A percentile compares a stretch with the other conserved stretches of the same genome.
These are phyloP conservation scores for Spergularia bocconei DNA, from an alignment of 148 eudicot species.

Conservation along the genomic window DNA sequence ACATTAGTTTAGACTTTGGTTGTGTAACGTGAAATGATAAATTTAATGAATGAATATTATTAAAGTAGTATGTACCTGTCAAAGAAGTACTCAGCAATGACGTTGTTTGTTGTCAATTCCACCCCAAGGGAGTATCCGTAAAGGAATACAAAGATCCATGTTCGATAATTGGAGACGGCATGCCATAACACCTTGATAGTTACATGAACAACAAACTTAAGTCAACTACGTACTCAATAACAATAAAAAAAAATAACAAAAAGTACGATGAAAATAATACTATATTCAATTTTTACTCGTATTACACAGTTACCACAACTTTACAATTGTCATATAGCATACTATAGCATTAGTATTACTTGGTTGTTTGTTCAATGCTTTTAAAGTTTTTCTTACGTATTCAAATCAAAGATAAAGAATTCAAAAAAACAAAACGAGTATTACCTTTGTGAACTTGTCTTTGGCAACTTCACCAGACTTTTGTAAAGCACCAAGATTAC, in stretches of 20 bases:
- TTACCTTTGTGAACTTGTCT: constrained; percentile 37
- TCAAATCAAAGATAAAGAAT: no score
- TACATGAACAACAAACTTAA: not conserved
- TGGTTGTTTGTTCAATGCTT: no score
- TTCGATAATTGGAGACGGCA: constrained; percentile 48
- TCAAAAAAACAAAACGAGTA: no score
- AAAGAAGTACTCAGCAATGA: constrained; percentile 55
- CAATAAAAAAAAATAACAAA: not conserved
- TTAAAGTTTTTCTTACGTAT: no score
- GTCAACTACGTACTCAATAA: not conserved
- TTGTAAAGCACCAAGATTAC: constrained; percentile 38
- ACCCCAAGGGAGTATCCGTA: constrained; percentile 61
- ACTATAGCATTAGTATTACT: no score
- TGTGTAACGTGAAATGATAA: no score
- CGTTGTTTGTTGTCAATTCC: constrained; percentile 46
- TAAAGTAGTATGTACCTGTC: constrained; percentile 46
- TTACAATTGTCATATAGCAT: no score
- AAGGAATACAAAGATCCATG: constrained; percentile 50
- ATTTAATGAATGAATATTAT: not conserved
- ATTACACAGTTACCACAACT: not conserved
- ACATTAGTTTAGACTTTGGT: no score
- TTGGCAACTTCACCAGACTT: constrained; percentile 34
- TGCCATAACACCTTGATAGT: constrained; percentile 38
- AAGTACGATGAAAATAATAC: not conserved
- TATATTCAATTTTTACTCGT: not conserved